A percentile compares a stretch with the other conserved stretches of the same genome.
These are phyloP conservation scores for Symmetrospora coprosmae DNA, from an alignment of 768 basidiomycete species.

Conservation along the genomic window DNA sequence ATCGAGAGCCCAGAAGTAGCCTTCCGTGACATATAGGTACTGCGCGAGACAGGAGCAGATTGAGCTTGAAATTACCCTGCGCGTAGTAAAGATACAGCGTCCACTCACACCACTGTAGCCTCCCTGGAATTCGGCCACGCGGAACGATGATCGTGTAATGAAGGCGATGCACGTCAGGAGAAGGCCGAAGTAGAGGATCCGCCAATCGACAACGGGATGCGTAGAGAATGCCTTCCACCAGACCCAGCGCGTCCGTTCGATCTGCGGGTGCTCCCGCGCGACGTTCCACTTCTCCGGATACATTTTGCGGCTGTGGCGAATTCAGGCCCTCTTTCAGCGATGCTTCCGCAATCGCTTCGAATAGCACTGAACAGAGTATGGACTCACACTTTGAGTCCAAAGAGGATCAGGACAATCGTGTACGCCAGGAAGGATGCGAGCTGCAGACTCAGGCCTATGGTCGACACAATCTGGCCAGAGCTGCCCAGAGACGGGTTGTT, in stretches of 20 bases:
- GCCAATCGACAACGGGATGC: slow-evolving; percentile 42
- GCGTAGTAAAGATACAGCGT: neutral
- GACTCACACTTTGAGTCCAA: slow-evolving; percentile 7
- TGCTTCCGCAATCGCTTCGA: too few relatives aligned
- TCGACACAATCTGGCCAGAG: slow-evolving; percentile 24
- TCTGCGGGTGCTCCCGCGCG: neutral
- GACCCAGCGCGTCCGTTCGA: neutral
- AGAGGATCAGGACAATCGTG: slow-evolving; percentile 4
- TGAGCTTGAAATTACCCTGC: neutral
- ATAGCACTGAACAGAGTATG: neutral
- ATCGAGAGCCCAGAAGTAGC: slow-evolving; percentile 54
- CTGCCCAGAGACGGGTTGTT: slow-evolving; percentile 11
- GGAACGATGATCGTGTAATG: slow-evolving; percentile 53
- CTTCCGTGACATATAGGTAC: slow-evolving; percentile 47
- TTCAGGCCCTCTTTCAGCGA: neutral
- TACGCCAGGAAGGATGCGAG: neutral
- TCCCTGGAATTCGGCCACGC: slow-evolving; percentile 48
- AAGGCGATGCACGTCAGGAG: slow-evolving; percentile 51
- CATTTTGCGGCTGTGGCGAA: neutral
- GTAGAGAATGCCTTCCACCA: neutral
- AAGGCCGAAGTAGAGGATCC: slow-evolving; percentile 45
- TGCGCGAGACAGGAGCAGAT: slow-evolving; percentile 36
- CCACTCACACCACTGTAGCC: slow-evolving; percentile 39
- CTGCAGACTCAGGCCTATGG: neutral
- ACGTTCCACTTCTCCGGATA: slow-evolving; percentile 1